Percentiles rank a stretch among this genome's conserved stretches.
Conservation (phyloP, 805 yeast species). For the Metschnikowia amazonensis region DNA sequence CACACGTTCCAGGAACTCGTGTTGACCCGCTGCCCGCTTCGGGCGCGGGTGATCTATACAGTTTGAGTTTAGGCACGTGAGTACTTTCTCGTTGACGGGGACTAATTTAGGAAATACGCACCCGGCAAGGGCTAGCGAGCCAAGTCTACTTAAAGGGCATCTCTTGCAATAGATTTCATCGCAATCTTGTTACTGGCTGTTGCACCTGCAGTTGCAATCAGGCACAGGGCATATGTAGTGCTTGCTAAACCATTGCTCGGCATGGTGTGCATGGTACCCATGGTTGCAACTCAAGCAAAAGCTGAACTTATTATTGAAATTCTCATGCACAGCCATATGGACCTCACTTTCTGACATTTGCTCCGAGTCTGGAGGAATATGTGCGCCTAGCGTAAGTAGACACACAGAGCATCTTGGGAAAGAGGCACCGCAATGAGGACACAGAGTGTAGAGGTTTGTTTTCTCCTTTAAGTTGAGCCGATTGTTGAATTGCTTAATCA, state of each 20-base stretch:
- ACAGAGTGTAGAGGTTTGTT: slow-evolving; percentile 33
- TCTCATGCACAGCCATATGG: slow-evolving; percentile 7
- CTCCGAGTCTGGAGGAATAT: slow-evolving; percentile 42
- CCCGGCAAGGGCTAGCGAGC: too few relatives aligned
- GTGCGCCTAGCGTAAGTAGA: slow-evolving; percentile 69
- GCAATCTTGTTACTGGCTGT: slow-evolving; percentile 37
- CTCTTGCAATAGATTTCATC: too few relatives aligned
- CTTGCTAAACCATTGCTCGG: slow-evolving; percentile 90
- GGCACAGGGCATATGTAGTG: slow-evolving; percentile 93
- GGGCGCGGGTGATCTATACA: slow-evolving; percentile 6
- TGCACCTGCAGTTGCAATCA: slow-evolving; percentile 82
- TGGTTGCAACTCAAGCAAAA: slow-evolving; percentile 90
- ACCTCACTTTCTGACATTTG: not conserved
- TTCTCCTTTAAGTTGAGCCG: slow-evolving; percentile 14
- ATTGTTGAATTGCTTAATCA: slow-evolving; percentile 36
- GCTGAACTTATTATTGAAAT: slow-evolving; percentile 66
- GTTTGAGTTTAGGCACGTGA: slow-evolving; percentile 1
- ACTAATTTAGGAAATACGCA: not conserved
- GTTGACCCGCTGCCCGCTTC: slow-evolving; percentile 3
- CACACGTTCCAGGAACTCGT: slow-evolving; percentile 1
- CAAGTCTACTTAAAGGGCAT: too few relatives aligned
- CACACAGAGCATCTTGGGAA: slow-evolving; percentile 91
- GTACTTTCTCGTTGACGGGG: not conserved
- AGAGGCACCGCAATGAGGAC: slow-evolving; percentile 86
- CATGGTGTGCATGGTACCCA: slow-evolving; percentile 93